These are phyloP conservation scores for Nicotiana undulata DNA, from an alignment of 257 asterid genomes.

Conservation along the genomic window DNA sequence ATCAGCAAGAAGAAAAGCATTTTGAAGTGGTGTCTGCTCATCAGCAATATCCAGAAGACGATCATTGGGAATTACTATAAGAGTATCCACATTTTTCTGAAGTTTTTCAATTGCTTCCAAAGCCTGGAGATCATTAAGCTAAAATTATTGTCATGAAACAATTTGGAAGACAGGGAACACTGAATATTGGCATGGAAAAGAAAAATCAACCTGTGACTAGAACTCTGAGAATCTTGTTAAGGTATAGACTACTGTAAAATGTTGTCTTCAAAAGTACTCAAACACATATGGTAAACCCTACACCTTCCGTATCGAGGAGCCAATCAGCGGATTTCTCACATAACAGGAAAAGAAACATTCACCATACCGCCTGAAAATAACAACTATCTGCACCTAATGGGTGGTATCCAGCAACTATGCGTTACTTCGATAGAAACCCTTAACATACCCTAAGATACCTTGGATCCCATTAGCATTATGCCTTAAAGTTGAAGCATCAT, in stretches of 20 bases:
- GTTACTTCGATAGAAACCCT: neutral
- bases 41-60: slow-evolving; percentile 86
- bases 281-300: neutral
- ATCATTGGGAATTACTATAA: slow-evolving; percentile 90
- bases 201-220: neutral
- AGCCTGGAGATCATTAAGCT: slow-evolving; percentile 39
- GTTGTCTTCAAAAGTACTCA: neutral
- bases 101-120: slow-evolving; percentile 94
- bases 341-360: neutral
- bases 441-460: neutral
- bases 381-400: neutral
- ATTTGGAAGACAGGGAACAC: neutral
- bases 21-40: slow-evolving; percentile 90
- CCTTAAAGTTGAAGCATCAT: neutral
- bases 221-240: neutral
- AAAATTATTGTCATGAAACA: neutral
- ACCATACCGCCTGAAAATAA: neutral
- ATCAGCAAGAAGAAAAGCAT: slow-evolving; percentile 96
- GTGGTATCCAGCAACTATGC: neutral
- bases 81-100: slow-evolving; percentile 90
- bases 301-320: neutral
- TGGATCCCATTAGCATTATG: neutral
- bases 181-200: neutral
- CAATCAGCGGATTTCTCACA: neutral
- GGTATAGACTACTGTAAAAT: neutral